Conservation (phyloP, 2,329 filamentous ascomycete genomes). For the Aspergillus hortae region DNA sequence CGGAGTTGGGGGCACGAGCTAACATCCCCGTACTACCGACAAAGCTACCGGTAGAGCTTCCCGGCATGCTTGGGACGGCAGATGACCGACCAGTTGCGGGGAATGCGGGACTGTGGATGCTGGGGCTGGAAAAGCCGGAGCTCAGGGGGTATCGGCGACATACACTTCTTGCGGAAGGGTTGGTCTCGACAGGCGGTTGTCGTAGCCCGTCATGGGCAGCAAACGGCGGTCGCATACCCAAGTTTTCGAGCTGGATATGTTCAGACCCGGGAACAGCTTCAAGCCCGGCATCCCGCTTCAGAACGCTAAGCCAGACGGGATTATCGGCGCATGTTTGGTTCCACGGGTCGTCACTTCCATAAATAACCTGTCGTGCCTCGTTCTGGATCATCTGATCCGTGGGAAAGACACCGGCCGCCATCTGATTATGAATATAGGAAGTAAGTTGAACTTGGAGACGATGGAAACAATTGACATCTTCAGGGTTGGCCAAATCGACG, state of each 20-base stretch:
- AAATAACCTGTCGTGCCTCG: constrained; percentile 33
- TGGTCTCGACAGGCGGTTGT: constrained; percentile 32
- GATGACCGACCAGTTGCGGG: constrained; percentile 31
- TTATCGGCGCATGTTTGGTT: constrained; percentile 47
- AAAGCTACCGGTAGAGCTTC: constrained; percentile 33
- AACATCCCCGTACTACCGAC: constrained; percentile 31
- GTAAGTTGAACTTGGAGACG: constrained; percentile 40
- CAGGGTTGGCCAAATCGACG: constrained; percentile 23
- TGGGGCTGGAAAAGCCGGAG: constrained; percentile 25
- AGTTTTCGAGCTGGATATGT: constrained; percentile 32
- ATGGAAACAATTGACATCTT: constrained; percentile 40
- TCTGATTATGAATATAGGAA: constrained; percentile 35
- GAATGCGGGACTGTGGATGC: constrained; percentile 31
- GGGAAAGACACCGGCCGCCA: constrained; percentile 31
- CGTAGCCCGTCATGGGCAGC: constrained; percentile 36
- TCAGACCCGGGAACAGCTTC: constrained; percentile 28
- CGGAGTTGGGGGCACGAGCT: constrained; percentile 22
- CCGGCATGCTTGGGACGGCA: constrained; percentile 32
- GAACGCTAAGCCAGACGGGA: constrained; percentile 41
- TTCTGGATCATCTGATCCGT: constrained; percentile 37
- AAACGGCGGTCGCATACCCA: constrained; percentile 43
- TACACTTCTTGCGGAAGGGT: constrained; percentile 21
- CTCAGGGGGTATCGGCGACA: constrained; percentile 23
- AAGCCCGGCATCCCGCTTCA: constrained; percentile 44
- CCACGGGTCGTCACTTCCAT: constrained; percentile 34